A percentile compares a stretch with the other conserved stretches of the same genome.
Conservation (phyloP, 805 yeast genomes). For the Saccharomycopsis sp. region DNA sequence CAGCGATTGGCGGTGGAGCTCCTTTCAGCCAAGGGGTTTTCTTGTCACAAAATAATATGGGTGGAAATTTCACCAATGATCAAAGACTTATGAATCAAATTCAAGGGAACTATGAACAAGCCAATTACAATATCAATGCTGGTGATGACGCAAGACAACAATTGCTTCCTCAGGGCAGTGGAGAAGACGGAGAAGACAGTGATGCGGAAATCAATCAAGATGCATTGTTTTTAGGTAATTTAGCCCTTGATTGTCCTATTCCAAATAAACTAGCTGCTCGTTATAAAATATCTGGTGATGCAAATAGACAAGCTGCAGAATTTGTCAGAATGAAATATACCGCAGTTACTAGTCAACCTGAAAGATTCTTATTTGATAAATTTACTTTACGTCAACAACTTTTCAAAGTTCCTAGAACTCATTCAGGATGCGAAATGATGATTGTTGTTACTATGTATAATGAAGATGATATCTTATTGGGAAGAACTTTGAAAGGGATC, state of each 20-base stretch:
- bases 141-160: background rate
- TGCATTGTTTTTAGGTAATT: conserved; percentile 47
- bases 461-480: conserved; percentile 56
- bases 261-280: conserved; percentile 54
- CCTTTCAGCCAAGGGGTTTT: conserved; percentile 17
- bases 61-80: conserved; percentile 13
- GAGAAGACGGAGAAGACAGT: conserved; percentile 10
- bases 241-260: conserved; percentile 85
- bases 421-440: conserved; percentile 55
- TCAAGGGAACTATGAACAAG: conserved; percentile 15
- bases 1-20: too few relatives aligned
- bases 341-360: conserved; percentile 67
- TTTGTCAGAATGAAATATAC: conserved; percentile 31
- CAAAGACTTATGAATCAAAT: conserved; percentile 12
- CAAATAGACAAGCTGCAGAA: conserved; percentile 31
- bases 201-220: conserved; percentile 12
- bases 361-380: conserved; percentile 49
- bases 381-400: conserved; percentile 50
- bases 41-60: conserved; percentile 16
- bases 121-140: background rate
- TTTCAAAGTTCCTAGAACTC: conserved; percentile 40
- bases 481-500: conserved; percentile 56
- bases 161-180: background rate
- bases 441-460: conserved; percentile 61
- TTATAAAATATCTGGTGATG: conserved; percentile 30